Conservation (phyloP, 2,329 filamentous ascomycete genomes). For the Aspergillus proliferans region DNA sequence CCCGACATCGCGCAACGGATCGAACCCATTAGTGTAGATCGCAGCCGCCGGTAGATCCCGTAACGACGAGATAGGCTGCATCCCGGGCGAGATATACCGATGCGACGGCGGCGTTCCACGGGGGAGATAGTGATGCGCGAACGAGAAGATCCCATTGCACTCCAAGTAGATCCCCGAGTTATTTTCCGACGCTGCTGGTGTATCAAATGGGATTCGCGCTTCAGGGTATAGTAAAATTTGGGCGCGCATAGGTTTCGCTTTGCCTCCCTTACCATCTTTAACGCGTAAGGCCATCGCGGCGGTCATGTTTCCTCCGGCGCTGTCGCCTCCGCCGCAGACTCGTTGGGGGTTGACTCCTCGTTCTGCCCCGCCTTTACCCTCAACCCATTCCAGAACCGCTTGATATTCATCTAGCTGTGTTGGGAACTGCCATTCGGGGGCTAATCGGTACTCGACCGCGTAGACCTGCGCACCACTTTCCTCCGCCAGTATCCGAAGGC, state of each 20-base stretch:
- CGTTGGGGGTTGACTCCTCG: slow-evolving; percentile 20
- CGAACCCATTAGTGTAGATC: slow-evolving; percentile 28
- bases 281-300: slow-evolving; percentile 24
- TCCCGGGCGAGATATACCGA: slow-evolving; percentile 26
- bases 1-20: slow-evolving; percentile 26
- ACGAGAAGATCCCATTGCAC: slow-evolving; percentile 31
- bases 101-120: slow-evolving; percentile 15
- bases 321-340: slow-evolving; percentile 29
- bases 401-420: slow-evolving; percentile 30
- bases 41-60: slow-evolving; percentile 18
- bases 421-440: slow-evolving; percentile 28
- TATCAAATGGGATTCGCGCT: slow-evolving; percentile 27
- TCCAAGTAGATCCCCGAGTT: slow-evolving; percentile 29
- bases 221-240: slow-evolving; percentile 33
- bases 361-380: slow-evolving; percentile 17
- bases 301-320: slow-evolving; percentile 33
- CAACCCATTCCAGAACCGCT: slow-evolving; percentile 16
- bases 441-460: slow-evolving; percentile 30
- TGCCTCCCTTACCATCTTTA: slow-evolving; percentile 15
- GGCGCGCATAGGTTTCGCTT: slow-evolving; percentile 12
- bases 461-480: slow-evolving; percentile 21
- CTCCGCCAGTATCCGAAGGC: slow-evolving; percentile 26
- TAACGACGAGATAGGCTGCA: slow-evolving; percentile 19
- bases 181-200: slow-evolving; percentile 27
- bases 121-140: slow-evolving; percentile 28